Conservation (phyloP, 2,329 filamentous ascomycete genomes). For the Stachybotrys elegans region DNA sequence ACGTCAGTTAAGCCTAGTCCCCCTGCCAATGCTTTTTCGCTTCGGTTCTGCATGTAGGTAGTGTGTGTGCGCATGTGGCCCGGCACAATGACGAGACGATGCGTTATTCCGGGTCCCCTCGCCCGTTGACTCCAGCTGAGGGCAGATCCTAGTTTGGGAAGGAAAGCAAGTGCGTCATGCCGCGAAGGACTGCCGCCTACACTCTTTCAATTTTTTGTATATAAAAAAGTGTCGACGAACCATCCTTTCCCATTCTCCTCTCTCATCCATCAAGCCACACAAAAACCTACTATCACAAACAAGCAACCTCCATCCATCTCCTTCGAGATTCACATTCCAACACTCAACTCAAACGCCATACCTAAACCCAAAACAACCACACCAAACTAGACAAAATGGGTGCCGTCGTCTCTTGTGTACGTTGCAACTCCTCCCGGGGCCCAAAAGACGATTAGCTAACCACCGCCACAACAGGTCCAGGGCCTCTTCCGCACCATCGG, state of each 20-base stretch:
- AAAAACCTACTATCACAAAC: conserved; percentile 5
- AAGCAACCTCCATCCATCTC: not conserved
- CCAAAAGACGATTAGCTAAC: conserved; percentile 11
- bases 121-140: too few relatives aligned
- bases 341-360: conserved; percentile 6
- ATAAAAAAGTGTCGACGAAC: conserved; percentile 2
- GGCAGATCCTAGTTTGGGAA: too few relatives aligned
- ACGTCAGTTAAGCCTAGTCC: too few relatives aligned
- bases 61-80: too few relatives aligned
- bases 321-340: not conserved
- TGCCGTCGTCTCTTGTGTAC: conserved; percentile 78
- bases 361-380: conserved; percentile 9
- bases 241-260: not conserved
- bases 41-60: too few relatives aligned
- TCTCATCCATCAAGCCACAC: conserved; percentile 5
- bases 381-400: conserved; percentile 53
- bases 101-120: too few relatives aligned
- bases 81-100: too few relatives aligned
- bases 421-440: conserved; percentile 26
- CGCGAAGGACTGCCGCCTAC: too few relatives aligned
- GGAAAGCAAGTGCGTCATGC: too few relatives aligned
- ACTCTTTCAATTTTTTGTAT: too few relatives aligned
- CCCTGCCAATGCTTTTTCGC: too few relatives aligned
- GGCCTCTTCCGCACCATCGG: conserved; percentile 61
- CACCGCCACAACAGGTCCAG: conserved; percentile 40